Evolutionary conservation across 768 basidiomycete genomes (phyloP), one percentile per base, ranked within the genome.

Genomic region (Boletus pseudo-olivaceus): DNA sequence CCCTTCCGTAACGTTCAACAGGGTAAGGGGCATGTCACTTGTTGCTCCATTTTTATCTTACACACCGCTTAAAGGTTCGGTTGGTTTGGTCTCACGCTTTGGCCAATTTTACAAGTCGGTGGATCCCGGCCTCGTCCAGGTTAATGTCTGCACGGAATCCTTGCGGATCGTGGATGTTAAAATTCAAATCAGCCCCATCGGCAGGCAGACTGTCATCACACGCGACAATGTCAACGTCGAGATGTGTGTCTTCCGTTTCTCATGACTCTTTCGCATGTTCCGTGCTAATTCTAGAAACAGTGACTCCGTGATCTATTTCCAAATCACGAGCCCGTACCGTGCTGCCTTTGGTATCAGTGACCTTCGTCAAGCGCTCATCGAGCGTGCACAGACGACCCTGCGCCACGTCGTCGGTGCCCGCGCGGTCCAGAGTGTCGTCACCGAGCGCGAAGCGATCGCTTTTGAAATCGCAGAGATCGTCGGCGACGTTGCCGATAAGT

Each of bases 401-500:
- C 85, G 96, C n/a, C 93, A 98, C 65, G 94, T 98, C 68, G 93
- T 97, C 33, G 96, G 96, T 59, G 91, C 93, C 4, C 88, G 93
- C 23, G 86, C 89, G 1, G 90, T 98, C n/a, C 96, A 98, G 72
- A 86, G 83, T 63, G 90, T 98, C 54, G 92, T 98, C 57, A 96
- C 94, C 4, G 96, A 98, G 74, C 91, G 96, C 57, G 96, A 98
- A 65, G 93, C 89, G 39, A 93, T 97, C 59, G 95, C 95, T 10
- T 87, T 89, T 65, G 95, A 98, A 73, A 97, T 98, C 57, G 96
- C 93, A 49, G 92, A 96, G 72, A 94, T 97, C 53, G 93, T 98
- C 30, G 90, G 88, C 27, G 89, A 93, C 69, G 81, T 93, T 41
- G 90, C 90, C 15, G 91, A 92, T 74, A 92, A 92, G 70, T 98